Base-by-base conservation (phyloP, 1,284 basidiomycete genomes). In the Malassezia brasiliensis region DNA sequence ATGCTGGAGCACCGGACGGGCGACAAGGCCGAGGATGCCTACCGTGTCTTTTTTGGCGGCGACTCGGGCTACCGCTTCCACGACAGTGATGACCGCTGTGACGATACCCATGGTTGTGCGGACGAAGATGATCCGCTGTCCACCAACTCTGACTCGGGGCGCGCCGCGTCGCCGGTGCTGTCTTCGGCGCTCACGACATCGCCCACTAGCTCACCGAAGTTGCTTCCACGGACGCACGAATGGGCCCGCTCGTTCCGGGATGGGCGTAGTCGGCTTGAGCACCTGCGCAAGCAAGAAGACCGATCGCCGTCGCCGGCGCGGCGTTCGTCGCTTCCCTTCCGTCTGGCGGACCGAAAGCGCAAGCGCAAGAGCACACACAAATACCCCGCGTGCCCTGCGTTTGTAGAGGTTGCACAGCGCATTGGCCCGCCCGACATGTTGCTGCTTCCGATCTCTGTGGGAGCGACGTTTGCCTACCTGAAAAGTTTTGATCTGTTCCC, bases 31-130 rank as follows among this genome's bases (percentile, higher is more conserved):
- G 1, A 54, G 22, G 51, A 50, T 17, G 25, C 46, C 14, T 73
- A 68, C 17, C 53, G 58, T 14, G 52, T 63, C 25, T 73, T 64
- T 55, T 73, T 73, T 25, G 69, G 68, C 17, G 71, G 71, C 14
- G 71, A 73, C 38, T 69, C 71, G 0, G 71, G 71, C 17, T 72
- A 60, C 50, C 67, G 66, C 7, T 65, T 73, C 42, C 69, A 66
- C 40, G 55, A 5, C 19, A n/a, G 40, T 17, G 36, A 28, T 8
- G 56, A 47, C 7, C 12, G n/a, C 3, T 37, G 36, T 14, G 14
- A 17, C 3, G 14, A 37, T 15, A 32, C 15, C 28, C 42, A 12
- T 7, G 10, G 5, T 14, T 12, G 14, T 12, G 17, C 14, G 22
- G 19, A 42, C 22, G 30, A n/a, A n/a, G 17, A 42, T 8, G 19